Conservation (phyloP, 148 eudicot species). For the Fallopia convolvulus region DNA sequence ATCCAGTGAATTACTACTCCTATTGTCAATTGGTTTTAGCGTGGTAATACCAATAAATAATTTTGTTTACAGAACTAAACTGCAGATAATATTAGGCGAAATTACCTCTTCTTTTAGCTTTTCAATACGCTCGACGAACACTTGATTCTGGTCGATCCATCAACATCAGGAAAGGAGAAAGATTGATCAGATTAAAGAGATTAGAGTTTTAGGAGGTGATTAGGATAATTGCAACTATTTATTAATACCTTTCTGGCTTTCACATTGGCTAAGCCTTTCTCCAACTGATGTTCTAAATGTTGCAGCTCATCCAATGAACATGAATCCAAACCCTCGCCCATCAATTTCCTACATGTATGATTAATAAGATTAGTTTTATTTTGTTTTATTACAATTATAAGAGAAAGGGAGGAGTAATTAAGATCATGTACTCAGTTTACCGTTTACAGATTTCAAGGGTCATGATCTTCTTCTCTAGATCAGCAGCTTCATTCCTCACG, state of each 20-base stretch:
- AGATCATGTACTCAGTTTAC: background rate
- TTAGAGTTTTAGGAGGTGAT: background rate
- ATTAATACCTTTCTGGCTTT: constrained; percentile 11
- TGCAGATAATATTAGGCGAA: background rate
- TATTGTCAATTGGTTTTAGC: too few relatives aligned
- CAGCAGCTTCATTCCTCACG: constrained; percentile 7
- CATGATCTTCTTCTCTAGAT: constrained; percentile 1
- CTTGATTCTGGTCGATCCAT: background rate
- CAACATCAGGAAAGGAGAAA: background rate
- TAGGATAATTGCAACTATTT: background rate
- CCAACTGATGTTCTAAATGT: constrained; percentile 10
- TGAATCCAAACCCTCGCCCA: constrained; percentile 11
- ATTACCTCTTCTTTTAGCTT: constrained; percentile 11
- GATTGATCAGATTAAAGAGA: background rate
- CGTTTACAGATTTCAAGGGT: background rate
- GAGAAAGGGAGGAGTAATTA: background rate
- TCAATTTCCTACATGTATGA: background rate
- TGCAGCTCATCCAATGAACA: constrained; percentile 11
- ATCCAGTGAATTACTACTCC: too few relatives aligned
- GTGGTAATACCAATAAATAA: too few relatives aligned
- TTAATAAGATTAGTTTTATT: background rate
- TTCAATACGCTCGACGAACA: constrained; percentile 3
- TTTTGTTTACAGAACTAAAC: background rate
- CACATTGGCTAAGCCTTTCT: constrained; percentile 9
- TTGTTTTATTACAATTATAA: background rate